Base-by-base conservation (phyloP, 129 eudicot genomes). In the Logfia minima region DNA sequence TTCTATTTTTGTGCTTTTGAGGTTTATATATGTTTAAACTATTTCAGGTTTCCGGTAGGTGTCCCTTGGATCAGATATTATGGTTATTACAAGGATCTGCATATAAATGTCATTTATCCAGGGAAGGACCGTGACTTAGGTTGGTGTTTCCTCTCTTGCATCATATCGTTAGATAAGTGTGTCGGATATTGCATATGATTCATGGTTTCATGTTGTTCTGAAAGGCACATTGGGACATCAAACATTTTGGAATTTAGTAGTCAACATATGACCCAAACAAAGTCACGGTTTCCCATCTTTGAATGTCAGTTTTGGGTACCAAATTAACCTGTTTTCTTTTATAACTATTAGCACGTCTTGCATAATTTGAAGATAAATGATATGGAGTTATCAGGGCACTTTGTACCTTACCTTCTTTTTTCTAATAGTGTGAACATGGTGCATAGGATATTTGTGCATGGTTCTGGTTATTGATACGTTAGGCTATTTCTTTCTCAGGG, bases 21-120 rank as follows among this genome's bases (percentile, higher is more conserved):
- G 53, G 22, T 19, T 65, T 41, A 28, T 75, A 23, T 18, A 10
- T 26, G 28, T 64, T 66, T 35, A 28, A 74, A 39, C 63, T 58
- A 66, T 79, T 80, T 86, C 95, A 89, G 95, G 89, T 89, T 78
- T 79, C 95, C 95, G 0, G 53, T 72, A 77, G 87, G 85, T 28
- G 91, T 89, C 34, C 89, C 95, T 43, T 89, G 95, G 95, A 86
- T 84, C 83, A 81, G 91, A 70, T 89, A 84, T 83, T 71, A 51
- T 29, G 95, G 89, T 71, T 68, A 19, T 76, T 87, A 86, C 79
- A 87, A 79, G 75, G 86, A 85, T 69, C 75, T 89, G 75, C 81
- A 76, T 69, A 71, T 89, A 23, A 87, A 85, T 75, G 72, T 87
- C 77, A 86, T 89, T 43, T 89, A 85, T 81, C 95, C 95, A 18